These are phyloP conservation scores for Aureococcus anophagefferens DNA, from an alignment of 108 stramenopile species.

Conservation along the genomic window DNA sequence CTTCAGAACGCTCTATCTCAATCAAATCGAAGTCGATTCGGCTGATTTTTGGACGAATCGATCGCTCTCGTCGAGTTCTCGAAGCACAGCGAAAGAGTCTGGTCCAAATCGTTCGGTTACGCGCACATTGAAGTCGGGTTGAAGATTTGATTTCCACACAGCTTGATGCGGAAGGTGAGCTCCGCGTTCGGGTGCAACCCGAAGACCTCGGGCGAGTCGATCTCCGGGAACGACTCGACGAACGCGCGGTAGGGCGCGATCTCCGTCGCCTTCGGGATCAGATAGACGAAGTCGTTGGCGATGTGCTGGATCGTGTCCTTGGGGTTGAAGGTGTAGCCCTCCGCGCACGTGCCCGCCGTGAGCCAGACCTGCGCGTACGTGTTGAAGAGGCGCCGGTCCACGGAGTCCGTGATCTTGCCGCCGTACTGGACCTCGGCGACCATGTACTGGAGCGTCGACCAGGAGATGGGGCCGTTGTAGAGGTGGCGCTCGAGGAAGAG, in stretches of 20 bases:
- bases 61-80: too few species aligned
- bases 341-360: slow-evolving; percentile 55
- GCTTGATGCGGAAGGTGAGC: slow-evolving; percentile 72
- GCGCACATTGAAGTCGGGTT: too few species aligned
- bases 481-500: slow-evolving; percentile 80
- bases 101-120: too few species aligned
- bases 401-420: slow-evolving; percentile 82
- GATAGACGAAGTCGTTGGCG: slow-evolving; percentile 66
- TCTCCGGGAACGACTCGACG: slow-evolving; percentile 64
- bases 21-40: too few species aligned
- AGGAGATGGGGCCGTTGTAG: slow-evolving; percentile 75
- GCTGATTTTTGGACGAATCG: too few species aligned
- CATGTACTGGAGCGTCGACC: slow-evolving; percentile 85
- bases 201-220: slow-evolving; percentile 80
- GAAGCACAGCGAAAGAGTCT: too few species aligned
- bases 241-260: slow-evolving; percentile 59
- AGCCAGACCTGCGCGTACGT: slow-evolving; percentile 77
- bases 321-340: slow-evolving; percentile 66
- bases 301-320: slow-evolving; percentile 54
- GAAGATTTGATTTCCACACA: too few species aligned
- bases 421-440: slow-evolving; percentile 83
- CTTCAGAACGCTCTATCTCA: too few species aligned
- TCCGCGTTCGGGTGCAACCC: slow-evolving; percentile 88
- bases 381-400: slow-evolving; percentile 74
- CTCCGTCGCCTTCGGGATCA: slow-evolving; percentile 50